Evolutionary conservation across 306 rosid genomes (phyloP).

Genomic region (Ammopiptanthus mongolicus): DNA sequence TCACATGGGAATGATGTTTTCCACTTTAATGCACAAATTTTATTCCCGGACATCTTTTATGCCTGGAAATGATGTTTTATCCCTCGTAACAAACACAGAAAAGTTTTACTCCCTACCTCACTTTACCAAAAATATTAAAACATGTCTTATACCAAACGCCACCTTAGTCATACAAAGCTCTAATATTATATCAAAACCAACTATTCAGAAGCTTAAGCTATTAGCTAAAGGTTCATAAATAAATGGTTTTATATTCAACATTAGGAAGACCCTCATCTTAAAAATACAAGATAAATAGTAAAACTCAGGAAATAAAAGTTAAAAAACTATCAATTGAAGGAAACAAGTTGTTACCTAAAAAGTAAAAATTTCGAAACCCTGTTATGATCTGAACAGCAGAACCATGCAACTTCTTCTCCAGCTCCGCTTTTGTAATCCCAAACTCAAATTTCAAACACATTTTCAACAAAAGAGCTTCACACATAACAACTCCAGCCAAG

Average conservation of each 20-base stretch:
- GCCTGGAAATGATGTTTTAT: too few species aligned
- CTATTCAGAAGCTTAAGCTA: too few species aligned
- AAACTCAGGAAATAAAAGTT: not conserved
- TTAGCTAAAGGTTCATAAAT: too few species aligned
- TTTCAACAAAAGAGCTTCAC: conserved; percentile 54
- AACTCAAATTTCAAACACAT: conserved; percentile 41
- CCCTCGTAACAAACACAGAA: too few species aligned
- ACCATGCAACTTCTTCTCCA: conserved; percentile 43
- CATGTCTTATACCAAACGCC: too few species aligned
- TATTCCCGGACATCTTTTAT: too few species aligned
- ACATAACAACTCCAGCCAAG: conserved; percentile 67
- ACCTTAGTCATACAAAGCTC: not conserved
- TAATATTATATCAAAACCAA: not conserved
- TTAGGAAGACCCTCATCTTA: not conserved
- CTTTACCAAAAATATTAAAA: too few species aligned
- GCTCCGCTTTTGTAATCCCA: conserved; percentile 36
- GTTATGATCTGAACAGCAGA: conserved; percentile 44
- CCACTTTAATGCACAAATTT: too few species aligned
- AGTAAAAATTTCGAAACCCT: conserved; percentile 51
- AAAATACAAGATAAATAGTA: not conserved
- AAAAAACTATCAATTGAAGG: not conserved
- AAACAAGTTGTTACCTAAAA: conserved; percentile 48
- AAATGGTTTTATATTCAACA: too few species aligned
- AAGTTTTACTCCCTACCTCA: too few species aligned
- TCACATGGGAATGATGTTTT: too few species aligned